Percentiles rank a stretch among this genome's conserved stretches.
Conservation (phyloP, 441 rosid species). For the Croton laevigatus region DNA sequence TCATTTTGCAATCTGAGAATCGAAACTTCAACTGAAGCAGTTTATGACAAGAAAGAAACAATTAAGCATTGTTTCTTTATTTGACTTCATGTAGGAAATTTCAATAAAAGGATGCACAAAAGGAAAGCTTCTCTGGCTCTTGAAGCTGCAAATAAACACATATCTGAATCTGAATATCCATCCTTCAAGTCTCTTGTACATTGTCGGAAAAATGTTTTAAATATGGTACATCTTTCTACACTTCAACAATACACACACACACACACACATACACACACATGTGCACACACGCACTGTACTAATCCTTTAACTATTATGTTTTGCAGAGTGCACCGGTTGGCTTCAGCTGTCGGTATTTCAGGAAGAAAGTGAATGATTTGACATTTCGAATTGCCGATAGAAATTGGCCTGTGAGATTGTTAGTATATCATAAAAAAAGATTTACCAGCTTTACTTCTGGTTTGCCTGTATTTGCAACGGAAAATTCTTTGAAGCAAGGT, state of each 20-base stretch:
- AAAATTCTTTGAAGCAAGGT: constrained; percentile 20
- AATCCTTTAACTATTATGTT: background rate
- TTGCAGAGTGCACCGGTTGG: constrained; percentile 19
- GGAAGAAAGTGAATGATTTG: background rate
- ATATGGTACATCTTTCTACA: background rate
- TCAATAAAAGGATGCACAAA: background rate
- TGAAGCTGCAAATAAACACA: background rate
- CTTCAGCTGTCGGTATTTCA: background rate
- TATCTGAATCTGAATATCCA: background rate
- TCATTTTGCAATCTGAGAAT: background rate
- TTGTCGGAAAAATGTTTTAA: background rate
- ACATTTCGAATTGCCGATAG: constrained; percentile 17
- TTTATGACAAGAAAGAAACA: background rate
- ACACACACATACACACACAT: no score
- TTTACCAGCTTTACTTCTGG: constrained; percentile 11
- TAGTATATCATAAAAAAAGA: background rate
- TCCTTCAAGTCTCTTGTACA: background rate
- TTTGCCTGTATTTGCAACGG: constrained; percentile 23
- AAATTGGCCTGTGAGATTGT: constrained; percentile 20
- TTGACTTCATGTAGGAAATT: background rate
- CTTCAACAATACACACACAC: no score
- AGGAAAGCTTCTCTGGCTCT: background rate
- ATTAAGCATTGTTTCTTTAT: background rate
- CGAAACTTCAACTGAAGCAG: background rate
- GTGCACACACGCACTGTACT: no score